Percentiles rank a stretch among this genome's conserved stretches.
Evolutionary conservation across 768 basidiomycete genomes (phyloP).

Genomic region (Tulasnella sp.): DNA sequence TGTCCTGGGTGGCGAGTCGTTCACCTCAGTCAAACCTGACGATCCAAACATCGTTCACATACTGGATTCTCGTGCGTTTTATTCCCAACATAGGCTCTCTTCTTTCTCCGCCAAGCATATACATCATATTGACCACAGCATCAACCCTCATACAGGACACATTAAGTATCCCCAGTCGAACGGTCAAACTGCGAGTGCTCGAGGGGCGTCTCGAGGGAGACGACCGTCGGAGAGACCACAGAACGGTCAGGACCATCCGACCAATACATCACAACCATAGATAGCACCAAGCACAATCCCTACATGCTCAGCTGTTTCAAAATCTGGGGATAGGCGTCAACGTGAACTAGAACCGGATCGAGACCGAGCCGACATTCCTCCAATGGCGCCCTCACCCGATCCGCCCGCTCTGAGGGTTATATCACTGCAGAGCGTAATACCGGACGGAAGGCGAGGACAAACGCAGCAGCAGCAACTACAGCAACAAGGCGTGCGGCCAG

Average conservation of each 20-base stretch:
- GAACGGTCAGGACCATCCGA: background rate
- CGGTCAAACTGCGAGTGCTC: slow-evolving; percentile 26
- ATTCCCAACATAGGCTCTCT: background rate
- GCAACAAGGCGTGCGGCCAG: background rate
- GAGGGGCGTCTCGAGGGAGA: too few relatives aligned
- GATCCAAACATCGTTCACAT: slow-evolving; percentile 79
- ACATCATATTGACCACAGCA: background rate
- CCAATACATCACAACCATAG: slow-evolving; percentile 18
- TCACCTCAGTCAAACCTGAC: slow-evolving; percentile 58
- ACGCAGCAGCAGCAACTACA: slow-evolving; percentile 15
- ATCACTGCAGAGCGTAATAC: too few relatives aligned
- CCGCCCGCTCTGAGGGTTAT: too few relatives aligned
- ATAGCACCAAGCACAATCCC: too few relatives aligned
- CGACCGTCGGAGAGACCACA: too few relatives aligned
- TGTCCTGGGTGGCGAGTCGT: slow-evolving; percentile 91
- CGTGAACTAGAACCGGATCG: too few relatives aligned
- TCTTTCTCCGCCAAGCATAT: background rate
- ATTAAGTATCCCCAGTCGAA: slow-evolving; percentile 83
- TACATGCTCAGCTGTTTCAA: too few relatives aligned
- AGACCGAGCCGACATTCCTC: too few relatives aligned
- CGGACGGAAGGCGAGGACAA: too few relatives aligned
- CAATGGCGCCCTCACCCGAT: too few relatives aligned
- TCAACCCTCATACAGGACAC: slow-evolving; percentile 43
- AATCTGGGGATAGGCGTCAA: too few relatives aligned
- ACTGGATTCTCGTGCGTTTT: slow-evolving; percentile 80